Conservation (phyloP, 495 filamentous ascomycete species). For the Aspergillus ostianus region DNA sequence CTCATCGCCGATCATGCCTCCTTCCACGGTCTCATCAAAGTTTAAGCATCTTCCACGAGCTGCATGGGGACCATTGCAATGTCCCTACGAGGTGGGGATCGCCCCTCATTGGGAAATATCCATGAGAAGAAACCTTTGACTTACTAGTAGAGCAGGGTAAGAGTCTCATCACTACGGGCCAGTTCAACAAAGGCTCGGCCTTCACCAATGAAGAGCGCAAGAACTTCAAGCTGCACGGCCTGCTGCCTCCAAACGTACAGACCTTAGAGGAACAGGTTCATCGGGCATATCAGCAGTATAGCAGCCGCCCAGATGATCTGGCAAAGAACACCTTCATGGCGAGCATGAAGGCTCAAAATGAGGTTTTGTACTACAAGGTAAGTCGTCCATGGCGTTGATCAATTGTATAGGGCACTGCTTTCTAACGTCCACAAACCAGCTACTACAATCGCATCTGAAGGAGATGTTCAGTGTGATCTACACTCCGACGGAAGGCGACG, state of each 20-base stretch:
- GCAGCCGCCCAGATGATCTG: conserved; percentile 54
- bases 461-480: conserved; percentile 91
- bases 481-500: conserved; percentile 89
- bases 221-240: conserved; percentile 66
- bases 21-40: conserved; percentile 4
- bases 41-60: conserved; percentile 60
- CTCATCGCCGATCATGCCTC: neutral
- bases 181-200: conserved; percentile 83
- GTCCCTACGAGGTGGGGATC: conserved; percentile 14
- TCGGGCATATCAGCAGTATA: conserved; percentile 80
- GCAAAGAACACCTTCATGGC: conserved; percentile 83
- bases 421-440: conserved; percentile 30
- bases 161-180: conserved; percentile 63
- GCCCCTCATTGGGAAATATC: neutral
- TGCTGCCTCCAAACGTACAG: conserved; percentile 70
- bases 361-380: conserved; percentile 72
- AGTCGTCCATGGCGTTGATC: neutral
- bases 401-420: neutral
- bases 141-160: conserved; percentile 45
- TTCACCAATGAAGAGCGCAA: conserved; percentile 67
- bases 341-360: conserved; percentile 78
- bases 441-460: conserved; percentile 65
- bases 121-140: neutral
- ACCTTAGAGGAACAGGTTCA: conserved; percentile 77
- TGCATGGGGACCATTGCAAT: conserved; percentile 59